Conservation (phyloP, 2,329 filamentous ascomycete species). For the Paradendryphiella salina region DNA sequence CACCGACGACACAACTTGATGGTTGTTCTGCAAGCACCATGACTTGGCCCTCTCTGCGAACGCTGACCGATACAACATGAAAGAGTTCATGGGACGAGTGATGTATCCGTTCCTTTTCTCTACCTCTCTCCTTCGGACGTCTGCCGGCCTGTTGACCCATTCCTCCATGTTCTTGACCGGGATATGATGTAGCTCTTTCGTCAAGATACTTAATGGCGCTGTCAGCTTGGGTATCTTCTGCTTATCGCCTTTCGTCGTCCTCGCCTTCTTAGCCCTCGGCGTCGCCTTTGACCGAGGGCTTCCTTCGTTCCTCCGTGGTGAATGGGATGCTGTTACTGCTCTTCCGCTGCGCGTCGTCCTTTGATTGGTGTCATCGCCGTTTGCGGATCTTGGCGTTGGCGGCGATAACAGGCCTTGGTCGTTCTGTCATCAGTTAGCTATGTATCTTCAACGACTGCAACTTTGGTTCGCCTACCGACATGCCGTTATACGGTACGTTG, state of each 20-base stretch:
- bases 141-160: constrained; percentile 73
- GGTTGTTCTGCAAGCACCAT: constrained; percentile 83
- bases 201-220: constrained; percentile 71
- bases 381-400: constrained; percentile 51
- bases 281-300: constrained; percentile 37
- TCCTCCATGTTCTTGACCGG: constrained; percentile 75
- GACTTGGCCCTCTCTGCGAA: constrained; percentile 85
- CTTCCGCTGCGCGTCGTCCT: constrained; percentile 46
- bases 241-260: constrained; percentile 51
- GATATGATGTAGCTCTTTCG: constrained; percentile 63
- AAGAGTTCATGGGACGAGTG: constrained; percentile 93
- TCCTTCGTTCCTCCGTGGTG: constrained; percentile 25
- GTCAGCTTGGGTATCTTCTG: constrained; percentile 60
- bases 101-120: constrained; percentile 75
- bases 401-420: constrained; percentile 42
- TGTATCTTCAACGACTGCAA: background rate
- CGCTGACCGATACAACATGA: constrained; percentile 95
- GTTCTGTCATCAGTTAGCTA: constrained; percentile 30
- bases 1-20: constrained; percentile 88
- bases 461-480: constrained; percentile 28
- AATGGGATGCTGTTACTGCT: constrained; percentile 28
- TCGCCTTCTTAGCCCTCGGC: constrained; percentile 50
- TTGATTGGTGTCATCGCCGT: constrained; percentile 46
- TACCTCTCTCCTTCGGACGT: constrained; percentile 69
- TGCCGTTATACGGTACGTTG: constrained; percentile 30